phyloP scores from a whole-genome alignment of 2,329 filamentous ascomycete genomes.

The Colletotrichum orbiculare region DNA sequence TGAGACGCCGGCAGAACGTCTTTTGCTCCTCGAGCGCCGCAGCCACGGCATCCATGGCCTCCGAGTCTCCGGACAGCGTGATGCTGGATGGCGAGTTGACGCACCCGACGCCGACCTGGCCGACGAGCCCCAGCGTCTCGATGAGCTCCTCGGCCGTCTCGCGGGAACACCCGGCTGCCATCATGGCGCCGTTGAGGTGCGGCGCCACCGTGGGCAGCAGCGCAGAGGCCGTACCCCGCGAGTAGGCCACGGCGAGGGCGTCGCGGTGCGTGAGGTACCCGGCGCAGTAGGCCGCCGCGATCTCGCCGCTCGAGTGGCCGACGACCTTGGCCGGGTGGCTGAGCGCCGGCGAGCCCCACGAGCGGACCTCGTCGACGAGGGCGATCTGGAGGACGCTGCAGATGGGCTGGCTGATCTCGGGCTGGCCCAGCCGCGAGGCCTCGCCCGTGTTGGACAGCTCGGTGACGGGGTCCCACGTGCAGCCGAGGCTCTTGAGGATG shows the following conservation, averaged over 20 bases:
- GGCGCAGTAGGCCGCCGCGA: conserved; percentile 49
- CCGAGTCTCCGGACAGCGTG: conserved; percentile 37
- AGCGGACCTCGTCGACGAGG: conserved; percentile 54
- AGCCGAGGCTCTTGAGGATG: not conserved
- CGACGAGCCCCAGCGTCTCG: not conserved
- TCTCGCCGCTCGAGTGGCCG: conserved; percentile 54
- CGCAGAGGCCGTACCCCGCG: not conserved
- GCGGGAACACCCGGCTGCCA: conserved; percentile 14
- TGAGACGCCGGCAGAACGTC: conserved; percentile 49
- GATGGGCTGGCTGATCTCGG: conserved; percentile 54
- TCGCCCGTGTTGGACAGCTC: not conserved
- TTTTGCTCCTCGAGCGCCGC: conserved; percentile 49
- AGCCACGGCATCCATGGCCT: conserved; percentile 42
- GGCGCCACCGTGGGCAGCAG: not conserved
- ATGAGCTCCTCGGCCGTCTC: not conserved
- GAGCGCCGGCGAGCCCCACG: conserved; percentile 52
- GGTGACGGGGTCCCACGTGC: conserved; percentile 6
- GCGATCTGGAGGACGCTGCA: conserved; percentile 60
- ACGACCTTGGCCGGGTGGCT: conserved; percentile 42
- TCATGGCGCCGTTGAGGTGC: conserved; percentile 15
- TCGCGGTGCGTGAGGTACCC: conserved; percentile 17
- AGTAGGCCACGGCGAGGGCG: not conserved
- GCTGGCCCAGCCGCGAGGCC: conserved; percentile 47
- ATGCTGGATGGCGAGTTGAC: conserved; percentile 41
- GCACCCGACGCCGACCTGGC: conserved; percentile 35